phyloP scores from a whole-genome alignment of 495 filamentous ascomycete species.

The Apiosordaria backusii region DNA sequence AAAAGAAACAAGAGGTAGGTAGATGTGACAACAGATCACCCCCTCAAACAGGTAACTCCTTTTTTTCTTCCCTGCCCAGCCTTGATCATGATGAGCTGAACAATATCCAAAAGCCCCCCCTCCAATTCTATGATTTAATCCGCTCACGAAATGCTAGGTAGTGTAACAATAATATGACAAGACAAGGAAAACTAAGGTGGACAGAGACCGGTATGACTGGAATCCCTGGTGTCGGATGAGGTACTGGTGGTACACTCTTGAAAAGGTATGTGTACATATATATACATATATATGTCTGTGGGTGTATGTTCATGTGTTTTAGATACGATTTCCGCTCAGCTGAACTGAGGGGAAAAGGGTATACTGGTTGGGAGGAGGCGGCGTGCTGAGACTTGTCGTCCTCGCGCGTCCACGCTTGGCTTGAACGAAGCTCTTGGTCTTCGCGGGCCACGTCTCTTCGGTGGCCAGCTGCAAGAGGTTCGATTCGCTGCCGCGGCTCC shows the following conservation, averaged over 20 bases:
- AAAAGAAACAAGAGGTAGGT: not conserved
- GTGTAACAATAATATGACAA: slow-evolving; percentile 1
- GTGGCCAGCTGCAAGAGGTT: slow-evolving; percentile 25
- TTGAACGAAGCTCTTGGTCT: slow-evolving; percentile 27
- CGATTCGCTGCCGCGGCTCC: slow-evolving; percentile 31
- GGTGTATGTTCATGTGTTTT: not conserved
- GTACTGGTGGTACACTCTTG: not conserved
- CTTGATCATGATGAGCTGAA: not conserved
- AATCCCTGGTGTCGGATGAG: not conserved
- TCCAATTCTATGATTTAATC: slow-evolving; percentile 3
- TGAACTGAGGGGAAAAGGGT: slow-evolving; percentile 34
- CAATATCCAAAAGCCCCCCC: not conserved
- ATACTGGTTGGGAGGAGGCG: slow-evolving; percentile 42
- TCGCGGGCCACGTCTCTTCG: slow-evolving; percentile 22
- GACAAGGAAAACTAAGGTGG: not conserved
- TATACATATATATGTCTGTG: slow-evolving; percentile 2
- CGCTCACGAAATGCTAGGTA: slow-evolving; percentile 7
- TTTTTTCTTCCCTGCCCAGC: slow-evolving; percentile 2
- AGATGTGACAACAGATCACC: slow-evolving; percentile 1
- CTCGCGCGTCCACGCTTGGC: slow-evolving; percentile 29
- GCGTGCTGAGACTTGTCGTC: slow-evolving; percentile 39
- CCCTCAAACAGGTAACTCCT: not conserved
- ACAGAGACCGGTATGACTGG: not conserved
- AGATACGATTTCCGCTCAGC: slow-evolving; percentile 28
- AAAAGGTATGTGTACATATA: not conserved